phyloP scores from a whole-genome alignment of 108 stramenopile species.

The Nannochloropsis gaditana region DNA sequence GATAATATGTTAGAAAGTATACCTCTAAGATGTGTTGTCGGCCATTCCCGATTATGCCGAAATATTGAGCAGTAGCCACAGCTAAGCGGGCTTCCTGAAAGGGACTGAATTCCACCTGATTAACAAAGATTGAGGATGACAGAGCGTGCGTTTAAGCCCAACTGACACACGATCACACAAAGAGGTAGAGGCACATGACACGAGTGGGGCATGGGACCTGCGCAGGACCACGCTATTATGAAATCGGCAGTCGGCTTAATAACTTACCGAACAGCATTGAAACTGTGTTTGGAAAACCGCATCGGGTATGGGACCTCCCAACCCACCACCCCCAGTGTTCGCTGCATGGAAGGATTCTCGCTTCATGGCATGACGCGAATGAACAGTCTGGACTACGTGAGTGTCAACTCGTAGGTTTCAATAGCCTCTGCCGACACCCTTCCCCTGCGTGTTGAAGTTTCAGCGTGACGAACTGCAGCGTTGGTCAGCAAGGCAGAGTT shows the following conservation, averaged over 20 bases:
- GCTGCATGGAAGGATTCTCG: too few species aligned
- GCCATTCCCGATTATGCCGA: slow-evolving; percentile 52
- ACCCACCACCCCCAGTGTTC: too few species aligned
- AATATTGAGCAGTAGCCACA: slow-evolving; percentile 53
- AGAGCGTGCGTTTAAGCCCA: neutral
- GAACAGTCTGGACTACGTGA: too few species aligned
- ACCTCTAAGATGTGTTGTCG: slow-evolving; percentile 39
- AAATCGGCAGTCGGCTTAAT: neutral
- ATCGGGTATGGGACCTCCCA: neutral
- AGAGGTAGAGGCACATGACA: neutral
- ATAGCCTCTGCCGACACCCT: too few species aligned
- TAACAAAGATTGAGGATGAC: neutral
- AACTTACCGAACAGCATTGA: slow-evolving; percentile 16
- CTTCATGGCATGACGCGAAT: too few species aligned
- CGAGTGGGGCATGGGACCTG: neutral
- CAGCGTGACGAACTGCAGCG: too few species aligned
- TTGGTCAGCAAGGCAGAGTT: too few species aligned
- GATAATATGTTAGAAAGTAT: neutral
- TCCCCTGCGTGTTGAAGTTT: too few species aligned
- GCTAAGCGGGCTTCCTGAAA: slow-evolving; percentile 47
- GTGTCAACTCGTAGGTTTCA: too few species aligned
- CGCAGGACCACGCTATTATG: too few species aligned
- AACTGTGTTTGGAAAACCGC: slow-evolving; percentile 14
- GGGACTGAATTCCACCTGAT: slow-evolving; percentile 52
- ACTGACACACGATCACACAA: neutral